Base-by-base conservation (phyloP, 257 asterid species). In the Rehmannia glutinosa region DNA sequence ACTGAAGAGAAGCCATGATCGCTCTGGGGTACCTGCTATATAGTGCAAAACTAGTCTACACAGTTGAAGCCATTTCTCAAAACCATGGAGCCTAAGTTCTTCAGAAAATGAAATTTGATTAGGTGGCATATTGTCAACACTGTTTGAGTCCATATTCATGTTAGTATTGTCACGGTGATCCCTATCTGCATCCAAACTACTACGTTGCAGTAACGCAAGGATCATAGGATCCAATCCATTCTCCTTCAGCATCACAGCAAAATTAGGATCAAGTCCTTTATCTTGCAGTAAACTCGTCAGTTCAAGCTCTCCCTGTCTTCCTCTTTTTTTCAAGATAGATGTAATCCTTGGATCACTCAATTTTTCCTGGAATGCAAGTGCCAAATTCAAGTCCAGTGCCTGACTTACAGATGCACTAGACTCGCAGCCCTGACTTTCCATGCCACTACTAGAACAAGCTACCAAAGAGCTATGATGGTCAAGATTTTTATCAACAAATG, bases 141-240 rank as follows among this genome's bases (percentile, higher is more conserved):
- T 82, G 75, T 84, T 88, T 12, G 92, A 68, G 71, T 88, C 96
- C 72, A 75, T 63, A 42, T 86, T 82, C 69, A 73, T 62, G 78
- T 85, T 82, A 39, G 93, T 81, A 75, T 88, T 83, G 80, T 94
- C 97, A 54, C 86, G 81, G 73, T 88, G 95, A 75, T 94, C 99
- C 77, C 99, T 86, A 87, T 94, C 99, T 12, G 97, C 99, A 78
- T 94, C 99, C 90, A 94, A 81, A 74, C 99, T 94, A 78, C 97
- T 94, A 77, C 99, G 81, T 75, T 94, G 97, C 73, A 94, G 90
- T 74, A 94, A 83, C 1, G 99, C 99, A 77, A 94, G 97, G 78
- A 94, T 94, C 90, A 77, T 94, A 62, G 99, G 99, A 75, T 94
- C 99, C 75, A 89, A 71, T 64, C 97, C 97, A 62, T 92, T 92